Evolutionary conservation across 139 green algal genomes (phyloP).

Genomic region (Chlamydomonas eustigma): DNA sequence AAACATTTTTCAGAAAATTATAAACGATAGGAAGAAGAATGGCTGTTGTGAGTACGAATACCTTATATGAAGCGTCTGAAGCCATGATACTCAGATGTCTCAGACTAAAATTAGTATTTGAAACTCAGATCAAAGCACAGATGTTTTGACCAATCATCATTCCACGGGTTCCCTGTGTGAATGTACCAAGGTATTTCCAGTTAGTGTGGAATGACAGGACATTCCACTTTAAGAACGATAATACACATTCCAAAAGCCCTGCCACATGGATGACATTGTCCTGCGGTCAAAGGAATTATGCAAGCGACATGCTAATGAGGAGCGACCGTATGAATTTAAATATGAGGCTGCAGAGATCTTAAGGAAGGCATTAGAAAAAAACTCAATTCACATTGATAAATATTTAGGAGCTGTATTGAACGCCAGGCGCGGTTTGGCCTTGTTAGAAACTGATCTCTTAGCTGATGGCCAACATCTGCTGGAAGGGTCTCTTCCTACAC

Average conservation of each 20-base stretch:
- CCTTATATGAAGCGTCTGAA: background rate
- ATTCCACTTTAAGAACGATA: too few relatives aligned
- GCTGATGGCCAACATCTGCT: constrained; percentile 28
- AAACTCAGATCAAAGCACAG: too few relatives aligned
- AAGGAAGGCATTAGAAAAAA: background rate
- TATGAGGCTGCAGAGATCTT: background rate
- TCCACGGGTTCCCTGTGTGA: too few relatives aligned
- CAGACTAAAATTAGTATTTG: too few relatives aligned
- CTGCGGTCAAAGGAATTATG: background rate
- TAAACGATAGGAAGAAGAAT: background rate
- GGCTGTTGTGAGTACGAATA: background rate
- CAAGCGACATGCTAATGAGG: constrained; percentile 4
- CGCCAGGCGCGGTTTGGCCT: constrained; percentile 29
- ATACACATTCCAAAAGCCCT: too few relatives aligned
- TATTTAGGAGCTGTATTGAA: background rate
- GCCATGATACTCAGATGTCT: too few relatives aligned
- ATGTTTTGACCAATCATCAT: too few relatives aligned
- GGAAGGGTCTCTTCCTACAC: background rate
- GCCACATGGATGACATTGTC: background rate
- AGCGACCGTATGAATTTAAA: constrained; percentile 11
- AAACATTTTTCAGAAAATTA: background rate
- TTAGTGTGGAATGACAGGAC: too few relatives aligned
- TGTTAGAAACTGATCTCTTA: constrained; percentile 53
- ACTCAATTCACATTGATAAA: too few relatives aligned
- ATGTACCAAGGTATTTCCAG: too few relatives aligned